Percentiles rank a stretch among this genome's conserved stretches.
These are phyloP conservation scores for Penstemon barbatus DNA, from an alignment of 257 asterid genomes.

Conservation along the genomic window DNA sequence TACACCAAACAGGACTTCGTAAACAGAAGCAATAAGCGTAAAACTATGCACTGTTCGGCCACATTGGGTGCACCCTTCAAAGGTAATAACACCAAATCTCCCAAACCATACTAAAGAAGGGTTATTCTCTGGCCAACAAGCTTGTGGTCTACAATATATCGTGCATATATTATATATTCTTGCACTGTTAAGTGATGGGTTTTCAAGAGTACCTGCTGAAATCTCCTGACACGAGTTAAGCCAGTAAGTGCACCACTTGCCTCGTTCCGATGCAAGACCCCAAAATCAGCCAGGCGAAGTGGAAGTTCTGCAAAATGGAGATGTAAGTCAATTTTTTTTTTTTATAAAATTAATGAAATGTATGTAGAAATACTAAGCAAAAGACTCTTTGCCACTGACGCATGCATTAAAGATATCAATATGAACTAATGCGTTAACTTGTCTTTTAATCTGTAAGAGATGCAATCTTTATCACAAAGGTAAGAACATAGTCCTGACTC, in stretches of 20 bases:
- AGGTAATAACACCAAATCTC: too few relatives aligned
- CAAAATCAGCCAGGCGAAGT: conserved; percentile 95
- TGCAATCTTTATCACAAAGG: too few relatives aligned
- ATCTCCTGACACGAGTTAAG: conserved; percentile 94
- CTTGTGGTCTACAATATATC: neutral
- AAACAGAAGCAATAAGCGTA: too few relatives aligned
- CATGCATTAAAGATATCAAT: neutral
- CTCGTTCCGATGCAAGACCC: conserved; percentile 95
- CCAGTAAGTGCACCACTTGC: conserved; percentile 99
- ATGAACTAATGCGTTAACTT: neutral
- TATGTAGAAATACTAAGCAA: neutral
- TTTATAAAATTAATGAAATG: neutral
- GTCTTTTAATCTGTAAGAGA: conserved; percentile 15
- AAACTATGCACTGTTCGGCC: too few relatives aligned
- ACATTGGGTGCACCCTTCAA: too few relatives aligned
- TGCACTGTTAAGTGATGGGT: neutral
- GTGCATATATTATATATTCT: conserved; percentile 17
- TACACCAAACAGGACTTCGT: too few relatives aligned
- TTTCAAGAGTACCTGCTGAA: conserved; percentile 75
- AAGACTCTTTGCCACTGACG: neutral
- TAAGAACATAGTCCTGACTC: too few relatives aligned
- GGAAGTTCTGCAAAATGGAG: conserved; percentile 73
- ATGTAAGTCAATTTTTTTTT: conserved; percentile 16
- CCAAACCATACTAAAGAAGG: neutral
- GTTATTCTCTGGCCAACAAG: conserved; percentile 1